phyloP scores from a whole-genome alignment of 768 basidiomycete genomes.

The Leccinellum albellum region DNA sequence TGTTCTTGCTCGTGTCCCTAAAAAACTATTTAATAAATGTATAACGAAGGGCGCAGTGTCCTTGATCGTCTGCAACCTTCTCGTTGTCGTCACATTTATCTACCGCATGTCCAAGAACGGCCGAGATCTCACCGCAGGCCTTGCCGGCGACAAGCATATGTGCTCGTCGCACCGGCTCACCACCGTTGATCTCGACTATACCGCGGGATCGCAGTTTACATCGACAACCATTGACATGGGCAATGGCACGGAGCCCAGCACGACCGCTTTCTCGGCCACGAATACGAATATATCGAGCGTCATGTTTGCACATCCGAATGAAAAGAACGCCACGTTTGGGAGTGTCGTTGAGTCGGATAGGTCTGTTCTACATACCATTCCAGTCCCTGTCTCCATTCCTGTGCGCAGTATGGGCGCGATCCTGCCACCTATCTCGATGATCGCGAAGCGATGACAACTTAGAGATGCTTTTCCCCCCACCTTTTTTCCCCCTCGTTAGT shows the following conservation, averaged over 20 bases:
- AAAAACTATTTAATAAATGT: neutral
- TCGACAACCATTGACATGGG: neutral
- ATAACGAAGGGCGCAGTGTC: slow-evolving; percentile 32
- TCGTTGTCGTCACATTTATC: slow-evolving; percentile 36
- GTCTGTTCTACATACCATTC: neutral
- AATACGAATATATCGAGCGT: slow-evolving; percentile 8
- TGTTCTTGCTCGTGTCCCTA: neutral
- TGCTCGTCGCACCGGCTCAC: slow-evolving; percentile 16
- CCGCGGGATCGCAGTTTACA: slow-evolving; percentile 1
- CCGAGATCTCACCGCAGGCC: slow-evolving; percentile 8
- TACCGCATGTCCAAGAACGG: slow-evolving; percentile 20
- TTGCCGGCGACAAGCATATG: neutral
- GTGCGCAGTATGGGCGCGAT: neutral
- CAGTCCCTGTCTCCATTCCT: neutral
- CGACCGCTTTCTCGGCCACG: neutral
- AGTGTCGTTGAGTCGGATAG: neutral
- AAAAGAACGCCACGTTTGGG: neutral
- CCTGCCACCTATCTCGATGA: neutral
- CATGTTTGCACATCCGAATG: neutral
- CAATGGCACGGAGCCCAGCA: neutral
- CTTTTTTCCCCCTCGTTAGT: neutral
- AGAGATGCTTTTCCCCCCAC: neutral
- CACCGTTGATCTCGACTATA: slow-evolving; percentile 22
- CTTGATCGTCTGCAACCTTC: slow-evolving; percentile 41
- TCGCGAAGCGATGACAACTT: neutral